phyloP scores from a whole-genome alignment of 2,329 filamentous ascomycete species.

The Orbilia oligospora region DNA sequence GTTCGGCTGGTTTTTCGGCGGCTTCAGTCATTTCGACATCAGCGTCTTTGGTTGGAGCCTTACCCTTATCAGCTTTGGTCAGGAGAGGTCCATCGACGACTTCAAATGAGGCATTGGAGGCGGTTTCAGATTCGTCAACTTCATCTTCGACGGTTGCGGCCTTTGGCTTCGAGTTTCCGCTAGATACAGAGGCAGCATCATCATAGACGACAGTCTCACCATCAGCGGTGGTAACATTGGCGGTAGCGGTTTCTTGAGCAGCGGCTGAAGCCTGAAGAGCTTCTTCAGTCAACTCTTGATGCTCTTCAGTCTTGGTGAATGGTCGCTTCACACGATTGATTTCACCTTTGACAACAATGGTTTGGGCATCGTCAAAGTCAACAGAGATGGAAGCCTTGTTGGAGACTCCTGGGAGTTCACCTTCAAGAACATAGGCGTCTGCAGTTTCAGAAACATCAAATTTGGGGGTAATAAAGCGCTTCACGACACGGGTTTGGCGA shows the following conservation, averaged over 20 bases:
- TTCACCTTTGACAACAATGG: constrained; percentile 78
- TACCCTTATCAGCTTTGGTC: constrained; percentile 48
- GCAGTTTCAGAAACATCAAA: constrained; percentile 83
- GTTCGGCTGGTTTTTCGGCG: constrained; percentile 66
- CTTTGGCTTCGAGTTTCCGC: constrained; percentile 52
- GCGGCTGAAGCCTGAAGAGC: constrained; percentile 43
- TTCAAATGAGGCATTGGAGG: constrained; percentile 59
- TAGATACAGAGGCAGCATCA: constrained; percentile 61
- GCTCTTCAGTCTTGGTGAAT: constrained; percentile 68
- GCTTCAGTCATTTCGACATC: constrained; percentile 61
- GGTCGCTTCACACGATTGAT: constrained; percentile 77
- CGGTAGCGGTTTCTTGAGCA: constrained; percentile 28
- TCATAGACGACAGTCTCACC: constrained; percentile 49
- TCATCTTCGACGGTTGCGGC: constrained; percentile 62
- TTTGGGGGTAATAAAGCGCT: constrained; percentile 65
- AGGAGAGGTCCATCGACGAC: constrained; percentile 45
- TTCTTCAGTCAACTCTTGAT: constrained; percentile 64
- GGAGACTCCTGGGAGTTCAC: constrained; percentile 81
- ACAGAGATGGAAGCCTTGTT: constrained; percentile 79
- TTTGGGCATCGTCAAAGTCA: constrained; percentile 83
- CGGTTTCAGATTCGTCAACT: constrained; percentile 51
- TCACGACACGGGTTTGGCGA: constrained; percentile 42
- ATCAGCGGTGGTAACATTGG: constrained; percentile 30
- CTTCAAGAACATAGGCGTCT: constrained; percentile 80
- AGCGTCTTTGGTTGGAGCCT: constrained; percentile 60